A percentile compares a stretch with the other conserved stretches of the same genome.
Conservation (phyloP, 2,329 filamentous ascomycete genomes). For the Coniella vitis region DNA sequence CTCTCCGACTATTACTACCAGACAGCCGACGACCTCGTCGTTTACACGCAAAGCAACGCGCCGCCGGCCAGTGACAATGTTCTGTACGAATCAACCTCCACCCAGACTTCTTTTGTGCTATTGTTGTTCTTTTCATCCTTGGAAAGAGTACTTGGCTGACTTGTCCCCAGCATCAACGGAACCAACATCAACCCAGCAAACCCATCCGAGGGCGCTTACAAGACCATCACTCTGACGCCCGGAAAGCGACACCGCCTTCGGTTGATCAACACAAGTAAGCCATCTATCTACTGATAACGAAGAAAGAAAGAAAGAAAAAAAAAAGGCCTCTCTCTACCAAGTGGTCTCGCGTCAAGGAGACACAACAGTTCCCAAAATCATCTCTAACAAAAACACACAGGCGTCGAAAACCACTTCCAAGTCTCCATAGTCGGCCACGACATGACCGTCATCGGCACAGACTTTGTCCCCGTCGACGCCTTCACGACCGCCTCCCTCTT, state of each 20-base stretch:
- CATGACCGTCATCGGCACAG: constrained; percentile 44
- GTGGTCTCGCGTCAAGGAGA: too few species aligned
- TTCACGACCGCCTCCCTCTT: constrained; percentile 42
- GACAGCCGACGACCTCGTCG: constrained; percentile 24
- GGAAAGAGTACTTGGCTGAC: too few species aligned
- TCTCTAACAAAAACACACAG: too few species aligned
- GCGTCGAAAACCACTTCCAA: constrained; percentile 14
- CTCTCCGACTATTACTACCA: constrained; percentile 45
- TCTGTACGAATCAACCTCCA: constrained; percentile 20
- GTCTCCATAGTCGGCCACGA: constrained; percentile 42
- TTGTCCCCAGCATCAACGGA: constrained; percentile 39
- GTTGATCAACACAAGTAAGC: constrained; percentile 37
- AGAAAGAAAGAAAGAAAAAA: too few species aligned
- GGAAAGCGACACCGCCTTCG: constrained; percentile 43
- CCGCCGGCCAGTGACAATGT: constrained; percentile 32
- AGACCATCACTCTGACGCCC: constrained; percentile 29
- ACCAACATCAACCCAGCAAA: constrained; percentile 26
- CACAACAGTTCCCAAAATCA: too few species aligned
- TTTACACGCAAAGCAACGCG: constrained; percentile 19
- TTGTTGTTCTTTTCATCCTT: background rate
- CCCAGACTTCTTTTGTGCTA: background rate
- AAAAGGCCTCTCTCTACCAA: too few species aligned
- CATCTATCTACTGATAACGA: too few species aligned
- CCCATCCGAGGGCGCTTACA: constrained; percentile 25
- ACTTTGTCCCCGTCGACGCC: constrained; percentile 45